Base-by-base conservation (phyloP, 2,329 filamentous ascomycete species). In the Hirsutella minnesotensis region DNA sequence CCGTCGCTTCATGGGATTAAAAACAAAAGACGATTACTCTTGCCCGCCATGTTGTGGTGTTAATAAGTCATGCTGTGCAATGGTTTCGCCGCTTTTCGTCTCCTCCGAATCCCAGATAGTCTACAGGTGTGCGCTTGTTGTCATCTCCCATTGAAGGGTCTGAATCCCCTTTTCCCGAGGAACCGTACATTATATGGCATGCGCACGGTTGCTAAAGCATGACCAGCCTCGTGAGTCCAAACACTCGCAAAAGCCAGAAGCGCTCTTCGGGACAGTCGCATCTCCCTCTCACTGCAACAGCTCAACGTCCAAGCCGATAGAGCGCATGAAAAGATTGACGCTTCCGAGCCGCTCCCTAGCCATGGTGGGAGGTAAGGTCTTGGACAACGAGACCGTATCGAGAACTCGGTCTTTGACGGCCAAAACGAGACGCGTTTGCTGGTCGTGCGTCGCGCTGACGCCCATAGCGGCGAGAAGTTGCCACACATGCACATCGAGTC, bases 401-500 rank as follows among this genome's bases (percentile, higher is more conserved):
- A 96, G 94, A 46, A 98, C 92, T 42, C 90, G 83, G 56, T 98
- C 92, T 75, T 96, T 98, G 53, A 98, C 92, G 34, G 88, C 89
- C 55, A 95, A 77, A 9, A 98, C 92, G 44, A 98, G 73, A 45
- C 89, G 78, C 60, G 95, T 90, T 63, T 98, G 92, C 65, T 98
- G 92, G 52, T 95, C 88, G 13, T 89, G 87, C 57, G 79, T 89
- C 29, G 92, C 90, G 41, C 86, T 89, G 50, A 95, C 92, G 48
- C 92, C 92, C 64, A 95, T 87, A 12, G 90, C 88, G 9, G 92
- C 92, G 50, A 98, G 73, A 61, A 96, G 94, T 64, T 96, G 90
- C 92, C 92, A 98, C 33, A 96, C 87, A 57, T 96, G 94, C 56
- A 95, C 83, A 56, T 98, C 92, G 51, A 95, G 88, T 40, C 86